These are phyloP conservation scores for Beauveria rudraprayagi DNA, from an alignment of 2,329 filamentous ascomycete species.

Conservation along the genomic window DNA sequence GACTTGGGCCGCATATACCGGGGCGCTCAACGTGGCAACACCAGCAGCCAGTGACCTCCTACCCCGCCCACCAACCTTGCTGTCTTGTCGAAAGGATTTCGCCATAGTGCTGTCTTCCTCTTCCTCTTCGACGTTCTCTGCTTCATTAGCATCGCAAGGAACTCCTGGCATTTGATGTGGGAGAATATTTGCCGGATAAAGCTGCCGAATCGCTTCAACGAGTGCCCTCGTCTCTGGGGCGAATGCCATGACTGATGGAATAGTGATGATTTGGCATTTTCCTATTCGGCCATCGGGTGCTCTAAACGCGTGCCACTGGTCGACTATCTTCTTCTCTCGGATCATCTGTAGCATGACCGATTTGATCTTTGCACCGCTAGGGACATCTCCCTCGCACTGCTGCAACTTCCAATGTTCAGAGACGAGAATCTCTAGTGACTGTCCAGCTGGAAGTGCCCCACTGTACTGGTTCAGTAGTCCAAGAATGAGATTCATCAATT, in stretches of 20 bases:
- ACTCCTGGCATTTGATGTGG: neutral
- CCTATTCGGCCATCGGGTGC: constrained; percentile 32
- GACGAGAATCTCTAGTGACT: constrained; percentile 24
- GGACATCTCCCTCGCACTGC: constrained; percentile 32
- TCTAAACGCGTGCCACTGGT: constrained; percentile 38
- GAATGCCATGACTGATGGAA: constrained; percentile 33
- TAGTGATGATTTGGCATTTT: constrained; percentile 37
- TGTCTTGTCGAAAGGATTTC: constrained; percentile 19
- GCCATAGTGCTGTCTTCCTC: constrained; percentile 17
- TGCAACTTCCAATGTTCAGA: constrained; percentile 29
- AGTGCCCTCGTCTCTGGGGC: constrained; percentile 33
- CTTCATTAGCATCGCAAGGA: neutral
- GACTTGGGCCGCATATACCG: constrained; percentile 38
- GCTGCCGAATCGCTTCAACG: constrained; percentile 39
- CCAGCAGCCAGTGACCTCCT: constrained; percentile 32
- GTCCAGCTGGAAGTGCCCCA: constrained; percentile 44
- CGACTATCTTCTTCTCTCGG: constrained; percentile 26
- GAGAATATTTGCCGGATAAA: constrained; percentile 27
- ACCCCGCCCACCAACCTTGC: constrained; percentile 12
- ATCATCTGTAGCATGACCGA: constrained; percentile 31
- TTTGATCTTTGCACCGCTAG: constrained; percentile 31
- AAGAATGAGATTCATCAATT: constrained; percentile 20
- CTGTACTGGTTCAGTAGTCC: constrained; percentile 23
- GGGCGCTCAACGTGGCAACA: constrained; percentile 42
- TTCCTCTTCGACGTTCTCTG: neutral